These are phyloP conservation scores for Ampelocalamus luodianensis DNA, from an alignment of 176 grass and related monocot genomes.

Conservation along the genomic window DNA sequence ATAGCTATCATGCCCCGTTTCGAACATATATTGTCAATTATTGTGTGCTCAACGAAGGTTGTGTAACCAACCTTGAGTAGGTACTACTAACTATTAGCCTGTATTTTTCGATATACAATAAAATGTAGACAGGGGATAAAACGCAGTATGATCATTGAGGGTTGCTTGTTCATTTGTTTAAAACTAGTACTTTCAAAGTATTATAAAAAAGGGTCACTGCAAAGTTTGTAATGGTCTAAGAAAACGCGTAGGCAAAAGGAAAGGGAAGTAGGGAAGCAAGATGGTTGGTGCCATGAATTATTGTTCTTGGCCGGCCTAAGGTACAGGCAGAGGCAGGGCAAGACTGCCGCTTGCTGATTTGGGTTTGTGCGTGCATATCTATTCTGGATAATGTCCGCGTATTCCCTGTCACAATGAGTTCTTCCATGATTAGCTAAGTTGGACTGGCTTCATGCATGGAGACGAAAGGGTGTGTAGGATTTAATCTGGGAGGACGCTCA, in stretches of 20 bases:
- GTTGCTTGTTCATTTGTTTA: constrained; percentile 25
- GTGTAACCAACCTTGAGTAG: constrained; percentile 35
- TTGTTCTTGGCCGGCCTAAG: constrained; percentile 33
- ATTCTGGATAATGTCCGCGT: no score
- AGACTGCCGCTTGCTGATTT: constrained; percentile 29
- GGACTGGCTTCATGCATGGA: no score
- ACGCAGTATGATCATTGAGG: constrained; percentile 3
- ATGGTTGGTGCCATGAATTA: constrained; percentile 46
- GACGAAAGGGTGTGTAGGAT: neutral
- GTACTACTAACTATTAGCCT: constrained; percentile 26
- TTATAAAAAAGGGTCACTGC: constrained; percentile 14
- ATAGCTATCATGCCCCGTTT: neutral
- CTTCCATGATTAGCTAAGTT: no score
- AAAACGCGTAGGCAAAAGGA: constrained; percentile 33
- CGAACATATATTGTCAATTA: constrained; percentile 38
- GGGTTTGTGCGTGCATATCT: neutral
- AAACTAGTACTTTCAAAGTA: neutral
- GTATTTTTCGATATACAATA: constrained; percentile 30
- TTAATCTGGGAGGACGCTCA: neutral
- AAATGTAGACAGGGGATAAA: constrained; percentile 19
- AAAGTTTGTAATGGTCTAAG: constrained; percentile 39
- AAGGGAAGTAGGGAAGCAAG: constrained; percentile 31
- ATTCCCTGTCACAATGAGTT: no score
- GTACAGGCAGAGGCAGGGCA: constrained; percentile 5
- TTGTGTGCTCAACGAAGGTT: constrained; percentile 28